A percentile compares a stretch with the other conserved stretches of the same genome.
phyloP scores from a whole-genome alignment of 1,284 basidiomycete genomes.

The Cerioporus squamosus region DNA sequence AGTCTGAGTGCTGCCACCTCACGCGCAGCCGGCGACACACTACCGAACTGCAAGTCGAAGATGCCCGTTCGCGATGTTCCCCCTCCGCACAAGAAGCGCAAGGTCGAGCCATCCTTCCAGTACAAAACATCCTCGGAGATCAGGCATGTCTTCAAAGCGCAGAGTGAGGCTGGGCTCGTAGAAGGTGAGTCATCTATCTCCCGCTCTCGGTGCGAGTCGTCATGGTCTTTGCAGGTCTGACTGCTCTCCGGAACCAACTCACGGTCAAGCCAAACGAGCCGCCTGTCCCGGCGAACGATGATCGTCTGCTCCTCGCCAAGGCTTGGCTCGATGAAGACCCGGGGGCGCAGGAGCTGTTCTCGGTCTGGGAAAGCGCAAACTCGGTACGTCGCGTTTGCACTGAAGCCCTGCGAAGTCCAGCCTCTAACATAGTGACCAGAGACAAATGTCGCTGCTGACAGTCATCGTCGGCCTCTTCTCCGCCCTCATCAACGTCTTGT shows the following conservation, averaged over 20 bases:
- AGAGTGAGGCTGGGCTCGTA: slow-evolving; percentile 30
- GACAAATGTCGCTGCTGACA: slow-evolving; percentile 48
- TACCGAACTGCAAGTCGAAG: too few species aligned
- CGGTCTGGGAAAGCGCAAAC: slow-evolving; percentile 57
- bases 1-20: too few species aligned
- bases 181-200: slow-evolving; percentile 27
- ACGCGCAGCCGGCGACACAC: too few species aligned
- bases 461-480: slow-evolving; percentile 58
- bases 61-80: slow-evolving; percentile 17
- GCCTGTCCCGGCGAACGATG: slow-evolving; percentile 54
- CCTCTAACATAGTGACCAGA: slow-evolving; percentile 32
- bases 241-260: slow-evolving; percentile 54
- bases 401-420: not conserved
- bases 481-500: slow-evolving; percentile 59
- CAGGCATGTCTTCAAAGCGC: slow-evolving; percentile 27
- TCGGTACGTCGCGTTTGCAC: slow-evolving; percentile 42
- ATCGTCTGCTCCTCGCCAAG: slow-evolving; percentile 58
- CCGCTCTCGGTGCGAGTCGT: slow-evolving; percentile 1
- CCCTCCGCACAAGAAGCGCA: slow-evolving; percentile 15
- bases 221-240: slow-evolving; percentile 28
- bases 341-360: slow-evolving; percentile 64
- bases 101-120: slow-evolving; percentile 16
- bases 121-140: slow-evolving; percentile 34
- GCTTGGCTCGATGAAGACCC: slow-evolving; percentile 62
- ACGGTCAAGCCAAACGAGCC: slow-evolving; percentile 49